A percentile compares a stretch with the other conserved stretches of the same genome.
Conservation (phyloP, 225 moss, liverwort and hornwort genomes). For the Sphagnum tenellum region DNA sequence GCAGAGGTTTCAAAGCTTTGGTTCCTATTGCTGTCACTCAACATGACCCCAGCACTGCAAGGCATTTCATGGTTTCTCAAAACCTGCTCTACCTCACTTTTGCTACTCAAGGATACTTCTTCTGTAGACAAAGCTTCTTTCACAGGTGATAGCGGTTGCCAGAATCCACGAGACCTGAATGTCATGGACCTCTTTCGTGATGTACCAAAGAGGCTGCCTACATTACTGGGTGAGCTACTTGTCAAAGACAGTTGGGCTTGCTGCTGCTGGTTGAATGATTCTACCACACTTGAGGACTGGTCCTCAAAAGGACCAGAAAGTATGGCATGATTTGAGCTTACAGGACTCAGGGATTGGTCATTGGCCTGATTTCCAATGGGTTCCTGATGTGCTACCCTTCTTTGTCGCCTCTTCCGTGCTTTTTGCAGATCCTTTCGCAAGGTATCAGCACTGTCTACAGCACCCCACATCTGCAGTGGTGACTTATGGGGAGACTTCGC, state of each 20-base stretch:
- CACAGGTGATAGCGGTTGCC: constrained; percentile 34
- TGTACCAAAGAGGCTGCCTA: constrained; percentile 21
- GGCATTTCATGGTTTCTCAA: constrained; percentile 1
- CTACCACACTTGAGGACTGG: constrained; percentile 39
- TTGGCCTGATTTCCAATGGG: constrained; percentile 38
- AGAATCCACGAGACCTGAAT: constrained; percentile 24
- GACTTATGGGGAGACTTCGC: constrained; percentile 33
- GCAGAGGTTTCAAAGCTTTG: constrained; percentile 18
- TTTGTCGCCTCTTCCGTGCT: constrained; percentile 37
- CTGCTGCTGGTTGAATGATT: constrained; percentile 35
- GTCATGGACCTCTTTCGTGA: constrained; percentile 19
- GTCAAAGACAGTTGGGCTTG: constrained; percentile 26
- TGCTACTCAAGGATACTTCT: constrained; percentile 40
- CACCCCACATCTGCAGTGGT: constrained; percentile 6
- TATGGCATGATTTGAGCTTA: constrained; percentile 11
- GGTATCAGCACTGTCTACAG: constrained; percentile 9
- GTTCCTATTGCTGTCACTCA: constrained; percentile 1
- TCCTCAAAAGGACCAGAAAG: constrained; percentile 36
- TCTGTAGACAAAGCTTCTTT: constrained; percentile 42
- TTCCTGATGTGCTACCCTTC: constrained; percentile 27
- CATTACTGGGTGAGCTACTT: background rate
- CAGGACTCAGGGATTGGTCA: constrained; percentile 14
- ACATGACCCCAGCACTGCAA: background rate
- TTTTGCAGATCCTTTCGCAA: constrained; percentile 12
- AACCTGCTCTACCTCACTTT: constrained; percentile 14